These are phyloP conservation scores for Populus davidiana DNA, from an alignment of 345 rosid species.

Conservation along the genomic window DNA sequence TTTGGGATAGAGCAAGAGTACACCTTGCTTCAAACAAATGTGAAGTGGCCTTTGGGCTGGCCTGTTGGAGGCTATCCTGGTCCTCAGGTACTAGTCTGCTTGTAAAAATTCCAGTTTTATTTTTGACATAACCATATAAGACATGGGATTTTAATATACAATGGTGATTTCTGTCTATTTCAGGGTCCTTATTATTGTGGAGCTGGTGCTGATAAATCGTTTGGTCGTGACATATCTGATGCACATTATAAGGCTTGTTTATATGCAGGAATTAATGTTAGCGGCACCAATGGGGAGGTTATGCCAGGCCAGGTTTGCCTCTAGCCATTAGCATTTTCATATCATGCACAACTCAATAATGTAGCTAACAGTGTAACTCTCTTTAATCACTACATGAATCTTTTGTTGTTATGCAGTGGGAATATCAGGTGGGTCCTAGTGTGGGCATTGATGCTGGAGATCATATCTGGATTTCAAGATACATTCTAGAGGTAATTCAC, in stretches of 20 bases:
- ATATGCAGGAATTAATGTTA: constrained; percentile 88
- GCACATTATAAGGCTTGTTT: constrained; percentile 98
- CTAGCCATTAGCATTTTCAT: neutral
- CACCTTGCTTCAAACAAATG: constrained; percentile 81
- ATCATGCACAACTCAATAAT: neutral
- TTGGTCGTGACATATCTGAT: constrained; percentile 95
- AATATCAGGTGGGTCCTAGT: constrained; percentile 96
- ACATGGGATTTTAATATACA: neutral
- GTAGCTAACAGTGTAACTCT: neutral
- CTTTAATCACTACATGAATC: constrained; percentile 7
- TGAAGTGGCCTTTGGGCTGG: constrained; percentile 99
- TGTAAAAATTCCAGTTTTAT: neutral
- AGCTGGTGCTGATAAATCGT: constrained; percentile 94
- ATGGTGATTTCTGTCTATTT: constrained; percentile 9
- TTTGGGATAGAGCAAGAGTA: constrained; percentile 98
- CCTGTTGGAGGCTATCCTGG: constrained; percentile 97
- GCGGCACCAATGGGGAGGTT: constrained; percentile 98
- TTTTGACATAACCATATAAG: neutral
- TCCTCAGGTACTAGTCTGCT: constrained; percentile 65
- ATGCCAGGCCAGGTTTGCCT: constrained; percentile 93
- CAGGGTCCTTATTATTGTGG: constrained; percentile 99
- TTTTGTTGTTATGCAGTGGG: constrained; percentile 62
- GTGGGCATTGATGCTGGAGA: constrained; percentile 96
- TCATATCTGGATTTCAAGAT: constrained; percentile 91
- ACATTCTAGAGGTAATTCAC: constrained; percentile 82